Evolutionary conservation across 2,329 filamentous ascomycete genomes (phyloP).

Genomic region (Scleromitrula shiraiana): DNA sequence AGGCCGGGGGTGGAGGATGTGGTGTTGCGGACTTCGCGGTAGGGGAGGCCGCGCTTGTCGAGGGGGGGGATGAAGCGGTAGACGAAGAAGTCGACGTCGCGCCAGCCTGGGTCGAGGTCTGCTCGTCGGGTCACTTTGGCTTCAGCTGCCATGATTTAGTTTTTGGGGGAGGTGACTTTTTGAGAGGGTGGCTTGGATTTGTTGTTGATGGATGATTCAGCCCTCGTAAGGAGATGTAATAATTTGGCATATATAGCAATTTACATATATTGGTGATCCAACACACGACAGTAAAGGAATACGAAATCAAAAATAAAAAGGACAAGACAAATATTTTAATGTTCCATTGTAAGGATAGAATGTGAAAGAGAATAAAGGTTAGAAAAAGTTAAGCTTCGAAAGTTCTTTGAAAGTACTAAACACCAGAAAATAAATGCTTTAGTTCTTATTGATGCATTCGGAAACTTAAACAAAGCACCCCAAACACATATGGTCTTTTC

Average conservation of each 20-base stretch:
- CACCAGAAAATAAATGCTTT: neutral
- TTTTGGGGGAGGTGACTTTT: neutral
- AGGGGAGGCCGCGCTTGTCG: slow-evolving; percentile 2
- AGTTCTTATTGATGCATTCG: too few relatives aligned
- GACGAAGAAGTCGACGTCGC: slow-evolving; percentile 1
- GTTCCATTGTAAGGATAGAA: neutral
- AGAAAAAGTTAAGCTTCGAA: neutral
- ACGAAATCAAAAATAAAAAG: too few relatives aligned
- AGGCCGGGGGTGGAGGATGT: too few relatives aligned
- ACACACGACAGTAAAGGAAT: too few relatives aligned
- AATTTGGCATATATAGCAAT: too few relatives aligned
- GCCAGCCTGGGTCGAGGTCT: neutral
- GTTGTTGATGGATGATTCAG: too few relatives aligned
- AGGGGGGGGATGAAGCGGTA: slow-evolving; percentile 1
- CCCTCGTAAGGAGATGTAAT: too few relatives aligned
- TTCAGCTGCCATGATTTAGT: neutral
- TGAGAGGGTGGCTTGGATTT: neutral
- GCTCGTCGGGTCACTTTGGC: neutral
- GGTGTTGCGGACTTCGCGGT: neutral
- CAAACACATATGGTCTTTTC: too few relatives aligned
- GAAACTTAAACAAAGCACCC: too few relatives aligned
- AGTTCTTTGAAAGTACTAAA: neutral
- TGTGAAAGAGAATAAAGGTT: neutral
- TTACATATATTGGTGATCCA: too few relatives aligned
- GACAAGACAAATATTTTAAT: neutral